These are phyloP conservation scores for Beauveria medogensis DNA, from an alignment of 2,329 filamentous ascomycete genomes.

Conservation along the genomic window DNA sequence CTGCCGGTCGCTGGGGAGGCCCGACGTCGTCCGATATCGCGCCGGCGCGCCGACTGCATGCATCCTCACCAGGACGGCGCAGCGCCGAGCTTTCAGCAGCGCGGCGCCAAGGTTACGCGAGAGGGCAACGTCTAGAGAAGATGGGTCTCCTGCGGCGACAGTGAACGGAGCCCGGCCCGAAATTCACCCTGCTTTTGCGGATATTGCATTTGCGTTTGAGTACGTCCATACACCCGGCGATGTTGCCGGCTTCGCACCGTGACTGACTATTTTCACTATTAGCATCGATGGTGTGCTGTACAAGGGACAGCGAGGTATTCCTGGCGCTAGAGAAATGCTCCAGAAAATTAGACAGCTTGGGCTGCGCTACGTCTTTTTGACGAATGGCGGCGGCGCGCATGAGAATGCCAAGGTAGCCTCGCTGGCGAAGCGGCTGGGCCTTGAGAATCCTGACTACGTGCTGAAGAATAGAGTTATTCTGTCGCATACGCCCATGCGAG, in stretches of 20 bases:
- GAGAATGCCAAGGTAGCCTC: constrained; percentile 43
- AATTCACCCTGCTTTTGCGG: neutral
- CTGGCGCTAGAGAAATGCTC: constrained; percentile 68
- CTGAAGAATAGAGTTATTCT: constrained; percentile 48
- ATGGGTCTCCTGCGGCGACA: neutral
- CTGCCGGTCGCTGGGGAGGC: neutral
- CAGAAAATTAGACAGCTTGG: constrained; percentile 61
- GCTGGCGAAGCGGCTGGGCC: constrained; percentile 24
- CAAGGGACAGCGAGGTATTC: constrained; percentile 69
- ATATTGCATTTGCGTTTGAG: constrained; percentile 33
- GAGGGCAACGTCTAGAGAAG: neutral
- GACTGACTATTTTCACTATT: constrained; percentile 12
- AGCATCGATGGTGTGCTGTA: constrained; percentile 92
- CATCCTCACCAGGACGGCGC: neutral
- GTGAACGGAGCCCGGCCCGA: neutral
- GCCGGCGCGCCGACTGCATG: neutral
- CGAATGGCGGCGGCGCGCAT: constrained; percentile 85
- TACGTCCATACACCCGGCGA: constrained; percentile 14
- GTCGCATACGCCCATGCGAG: constrained; percentile 81
- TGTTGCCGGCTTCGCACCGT: neutral
- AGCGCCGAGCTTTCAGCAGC: neutral
- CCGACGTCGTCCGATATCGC: neutral
- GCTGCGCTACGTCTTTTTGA: constrained; percentile 89
- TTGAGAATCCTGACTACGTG: constrained; percentile 25
- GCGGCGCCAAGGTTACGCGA: neutral